Base-by-base conservation (phyloP, 192 early-diverging fungal genomes). In the Jimgerdemannia lactiflua region DNA sequence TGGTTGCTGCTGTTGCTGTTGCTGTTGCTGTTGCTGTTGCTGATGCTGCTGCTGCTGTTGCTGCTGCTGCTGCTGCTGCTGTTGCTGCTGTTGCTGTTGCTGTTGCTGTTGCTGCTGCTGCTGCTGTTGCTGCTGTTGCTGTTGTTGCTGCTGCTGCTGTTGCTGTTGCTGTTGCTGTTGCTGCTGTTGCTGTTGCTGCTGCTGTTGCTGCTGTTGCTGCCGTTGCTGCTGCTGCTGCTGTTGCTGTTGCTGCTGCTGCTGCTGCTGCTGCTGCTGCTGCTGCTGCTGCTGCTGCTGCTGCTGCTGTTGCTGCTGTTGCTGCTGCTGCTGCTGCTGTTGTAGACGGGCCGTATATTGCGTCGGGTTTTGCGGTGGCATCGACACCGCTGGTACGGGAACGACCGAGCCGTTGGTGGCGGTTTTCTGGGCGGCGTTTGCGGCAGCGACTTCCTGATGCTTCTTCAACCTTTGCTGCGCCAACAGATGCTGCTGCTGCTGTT, bases 161-260 rank as follows among this genome's bases (percentile, higher is more conserved):
- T 59, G 49, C 8, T 59, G 49, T 2, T 59, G 49, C 14, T 2
- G 49, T 14, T 59, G 49, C 14, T 59, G 49, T 2, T 59, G 49
- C 2, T 59, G 49, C 67, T 67, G 65, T 4, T 43, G 19, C n/a
- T 71, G 70, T 41, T 67, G 66, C 43, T 67, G 66, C 40, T 74
- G 73, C 3, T 40, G 19, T 42, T 77, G 76, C 43, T 65, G 71
- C 65, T 42, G 68, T 9, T 42, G 59, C 43, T 71, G 71, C 39
- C 43, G 20, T 39, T 72, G 71, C 54, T 72, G 76, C 11, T 74
- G 74, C 64, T 79, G 73, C 2, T 19, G 39, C 49, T 79, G 78
- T 39, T 79, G 78, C 40, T 71, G 74, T 3, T 75, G 73, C 43
- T 77, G 76, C 3, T 3, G 42, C 7, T 68, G 75, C 11, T 66